phyloP scores from a whole-genome alignment of 2,329 filamentous ascomycete genomes.

The Xenosphaeropsis pyriputrescens region DNA sequence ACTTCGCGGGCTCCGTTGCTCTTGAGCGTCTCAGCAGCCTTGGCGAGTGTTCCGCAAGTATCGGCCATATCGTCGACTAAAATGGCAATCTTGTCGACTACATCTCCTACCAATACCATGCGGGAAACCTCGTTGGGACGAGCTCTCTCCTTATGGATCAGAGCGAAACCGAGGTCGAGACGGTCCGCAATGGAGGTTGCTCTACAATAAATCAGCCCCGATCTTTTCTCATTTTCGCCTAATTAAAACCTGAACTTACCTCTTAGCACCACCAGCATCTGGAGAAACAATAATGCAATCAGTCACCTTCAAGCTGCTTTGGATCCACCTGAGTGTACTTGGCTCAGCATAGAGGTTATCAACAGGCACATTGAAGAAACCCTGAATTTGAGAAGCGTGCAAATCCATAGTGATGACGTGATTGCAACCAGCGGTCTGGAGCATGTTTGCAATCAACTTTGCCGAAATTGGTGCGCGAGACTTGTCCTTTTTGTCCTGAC shows the following conservation, averaged over 20 bases:
- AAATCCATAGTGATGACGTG: conserved; percentile 94
- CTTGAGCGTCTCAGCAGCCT: conserved; percentile 81
- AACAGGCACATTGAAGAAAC: conserved; percentile 76
- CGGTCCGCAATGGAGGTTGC: conserved; percentile 89
- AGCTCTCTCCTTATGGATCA: conserved; percentile 93
- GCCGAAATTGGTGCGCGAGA: conserved; percentile 92
- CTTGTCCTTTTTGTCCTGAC: conserved; percentile 96
- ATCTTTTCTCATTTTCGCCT: background rate
- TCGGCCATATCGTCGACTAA: conserved; percentile 98
- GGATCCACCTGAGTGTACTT: conserved; percentile 81
- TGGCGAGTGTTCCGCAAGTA: conserved; percentile 77
- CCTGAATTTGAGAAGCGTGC: conserved; percentile 86
- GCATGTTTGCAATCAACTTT: conserved; percentile 93
- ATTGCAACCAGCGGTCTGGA: conserved; percentile 86
- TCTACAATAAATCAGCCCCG: conserved; percentile 21
- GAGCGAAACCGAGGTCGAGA: conserved; percentile 76
- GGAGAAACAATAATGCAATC: conserved; percentile 91
- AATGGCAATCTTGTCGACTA: conserved; percentile 81
- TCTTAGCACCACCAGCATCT: conserved; percentile 88
- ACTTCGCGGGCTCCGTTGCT: conserved; percentile 77
- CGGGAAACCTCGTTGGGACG: conserved; percentile 82
- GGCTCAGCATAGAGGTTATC: conserved; percentile 87
- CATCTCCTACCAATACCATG: conserved; percentile 94
- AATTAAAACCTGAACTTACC: conserved; percentile 27
- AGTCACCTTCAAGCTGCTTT: conserved; percentile 65